Evolutionary conservation across 108 stramenopile species (phyloP).

Genomic region (Tribonema minus): DNA sequence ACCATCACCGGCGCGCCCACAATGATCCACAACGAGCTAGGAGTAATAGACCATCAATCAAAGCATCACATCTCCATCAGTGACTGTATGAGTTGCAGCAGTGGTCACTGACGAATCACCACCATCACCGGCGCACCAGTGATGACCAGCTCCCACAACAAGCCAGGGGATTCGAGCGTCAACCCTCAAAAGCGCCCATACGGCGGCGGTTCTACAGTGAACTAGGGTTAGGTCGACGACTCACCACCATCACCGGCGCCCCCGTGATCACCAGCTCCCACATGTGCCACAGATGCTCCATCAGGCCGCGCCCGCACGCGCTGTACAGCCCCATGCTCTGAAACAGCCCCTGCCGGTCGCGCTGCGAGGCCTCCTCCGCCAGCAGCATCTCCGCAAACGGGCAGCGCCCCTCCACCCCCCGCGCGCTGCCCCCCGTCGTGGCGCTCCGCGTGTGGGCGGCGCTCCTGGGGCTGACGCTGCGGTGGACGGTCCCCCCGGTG

Average conservation of each 20-base stretch:
- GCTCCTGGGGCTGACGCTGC: background rate
- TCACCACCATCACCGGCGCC: slow-evolving; percentile 6
- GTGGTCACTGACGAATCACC: background rate
- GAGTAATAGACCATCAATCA: too few species aligned
- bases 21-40: too few species aligned
- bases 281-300: slow-evolving; percentile 42
- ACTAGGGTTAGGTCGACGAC: too few species aligned
- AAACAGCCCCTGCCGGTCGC: slow-evolving; percentile 33
- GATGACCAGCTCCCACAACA: too few species aligned
- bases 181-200: too few species aligned
- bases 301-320: slow-evolving; percentile 12
- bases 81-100: too few species aligned
- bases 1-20: too few species aligned
- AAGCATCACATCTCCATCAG: too few species aligned
- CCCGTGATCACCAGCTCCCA: slow-evolving; percentile 41
- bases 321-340: slow-evolving; percentile 44
- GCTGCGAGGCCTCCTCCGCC: slow-evolving; percentile 31
- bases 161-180: too few species aligned
- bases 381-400: slow-evolving; percentile 46
- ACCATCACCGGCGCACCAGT: background rate
- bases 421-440: background rate
- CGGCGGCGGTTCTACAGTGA: too few species aligned
- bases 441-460: background rate
- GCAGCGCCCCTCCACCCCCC: background rate
- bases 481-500: too few species aligned